Conservation (phyloP, 1,284 basidiomycete species). For the Abortiporus biennis region DNA sequence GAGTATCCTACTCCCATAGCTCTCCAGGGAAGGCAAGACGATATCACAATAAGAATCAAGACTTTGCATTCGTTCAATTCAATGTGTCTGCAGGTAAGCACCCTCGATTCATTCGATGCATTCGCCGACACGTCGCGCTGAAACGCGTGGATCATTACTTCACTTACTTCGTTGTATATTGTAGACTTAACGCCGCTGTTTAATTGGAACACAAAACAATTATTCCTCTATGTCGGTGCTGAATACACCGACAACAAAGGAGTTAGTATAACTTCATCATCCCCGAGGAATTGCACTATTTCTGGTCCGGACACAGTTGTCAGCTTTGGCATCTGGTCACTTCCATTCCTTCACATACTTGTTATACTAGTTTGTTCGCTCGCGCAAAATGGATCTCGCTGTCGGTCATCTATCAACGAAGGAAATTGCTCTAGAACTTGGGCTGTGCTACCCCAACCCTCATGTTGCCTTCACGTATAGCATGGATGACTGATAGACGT, state of each 20-base stretch:
- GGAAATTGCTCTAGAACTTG: too few relatives aligned
- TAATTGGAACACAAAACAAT: conserved; percentile 93
- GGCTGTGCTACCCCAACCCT: too few relatives aligned
- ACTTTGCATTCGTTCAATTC: conserved; percentile 73
- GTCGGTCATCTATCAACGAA: background rate
- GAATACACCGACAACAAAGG: conserved; percentile 71
- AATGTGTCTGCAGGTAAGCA: conserved; percentile 68
- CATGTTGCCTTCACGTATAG: too few relatives aligned
- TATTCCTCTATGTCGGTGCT: conserved; percentile 81
- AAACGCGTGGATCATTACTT: conserved; percentile 4
- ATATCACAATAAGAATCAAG: conserved; percentile 53
- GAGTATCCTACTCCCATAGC: conserved; percentile 23
- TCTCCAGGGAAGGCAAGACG: conserved; percentile 50
- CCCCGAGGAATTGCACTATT: background rate
- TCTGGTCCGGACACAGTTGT: too few relatives aligned
- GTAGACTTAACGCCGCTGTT: conserved; percentile 78
- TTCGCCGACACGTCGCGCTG: conserved; percentile 1
- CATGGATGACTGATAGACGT: too few relatives aligned
- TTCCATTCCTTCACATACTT: background rate
- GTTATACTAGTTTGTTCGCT: background rate
- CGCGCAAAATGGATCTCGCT: too few relatives aligned
- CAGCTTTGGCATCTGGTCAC: background rate
- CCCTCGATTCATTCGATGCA: conserved; percentile 5
- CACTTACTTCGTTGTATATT: conserved; percentile 7
- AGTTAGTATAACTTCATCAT: conserved; percentile 36